Evolutionary conservation across 169 alveolate species (phyloP).

Genomic region (Plasmodium coatneyi): DNA sequence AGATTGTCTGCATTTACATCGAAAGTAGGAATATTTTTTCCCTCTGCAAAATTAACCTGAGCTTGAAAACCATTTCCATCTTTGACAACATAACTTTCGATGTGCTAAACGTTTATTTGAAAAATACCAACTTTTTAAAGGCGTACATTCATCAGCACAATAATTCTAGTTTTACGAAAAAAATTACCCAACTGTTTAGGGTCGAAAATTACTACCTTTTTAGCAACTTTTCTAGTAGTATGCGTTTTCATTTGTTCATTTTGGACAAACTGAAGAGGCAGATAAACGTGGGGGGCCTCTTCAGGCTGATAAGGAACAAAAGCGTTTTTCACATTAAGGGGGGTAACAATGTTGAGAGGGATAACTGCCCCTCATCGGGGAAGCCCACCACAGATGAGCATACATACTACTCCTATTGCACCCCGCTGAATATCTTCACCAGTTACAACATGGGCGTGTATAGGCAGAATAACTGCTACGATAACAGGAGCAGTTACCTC

Average conservation of each 20-base stretch:
- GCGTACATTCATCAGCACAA: conserved; percentile 73
- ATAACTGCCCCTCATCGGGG: neutral
- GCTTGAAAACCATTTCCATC: conserved; percentile 58
- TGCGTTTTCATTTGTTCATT: conserved; percentile 62
- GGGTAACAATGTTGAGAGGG: neutral
- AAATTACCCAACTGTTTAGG: conserved; percentile 48
- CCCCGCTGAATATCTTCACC: conserved; percentile 70
- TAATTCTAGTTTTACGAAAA: conserved; percentile 37
- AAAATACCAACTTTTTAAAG: conserved; percentile 57
- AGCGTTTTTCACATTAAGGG: conserved; percentile 15
- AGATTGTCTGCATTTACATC: conserved; percentile 67
- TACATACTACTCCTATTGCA: conserved; percentile 53
- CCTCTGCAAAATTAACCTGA: conserved; percentile 61
- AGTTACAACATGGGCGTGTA: conserved; percentile 74
- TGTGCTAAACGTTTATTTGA: conserved; percentile 61
- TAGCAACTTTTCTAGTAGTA: conserved; percentile 42
- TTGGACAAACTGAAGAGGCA: conserved; percentile 55
- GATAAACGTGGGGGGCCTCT: conserved; percentile 34
- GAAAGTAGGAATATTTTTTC: conserved; percentile 67
- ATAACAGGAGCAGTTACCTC: conserved; percentile 49
- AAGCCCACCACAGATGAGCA: neutral
- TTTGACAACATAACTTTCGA: conserved; percentile 71
- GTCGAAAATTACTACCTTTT: conserved; percentile 66
- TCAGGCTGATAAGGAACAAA: conserved; percentile 51
- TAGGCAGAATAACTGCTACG: conserved; percentile 60